phyloP scores from a whole-genome alignment of 2,329 filamentous ascomycete genomes.

The Macroventuria anomochaeta region DNA sequence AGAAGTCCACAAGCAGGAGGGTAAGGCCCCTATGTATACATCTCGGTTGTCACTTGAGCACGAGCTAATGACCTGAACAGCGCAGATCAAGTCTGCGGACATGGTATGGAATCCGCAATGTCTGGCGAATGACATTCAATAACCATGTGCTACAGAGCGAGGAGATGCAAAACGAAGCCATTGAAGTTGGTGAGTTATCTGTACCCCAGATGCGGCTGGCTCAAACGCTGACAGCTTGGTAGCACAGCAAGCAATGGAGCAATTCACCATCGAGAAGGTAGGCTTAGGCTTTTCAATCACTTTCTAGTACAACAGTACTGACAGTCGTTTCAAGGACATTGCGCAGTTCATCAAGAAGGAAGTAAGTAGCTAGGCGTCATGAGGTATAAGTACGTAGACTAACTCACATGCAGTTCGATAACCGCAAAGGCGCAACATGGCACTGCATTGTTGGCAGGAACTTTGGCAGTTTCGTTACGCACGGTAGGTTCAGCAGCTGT shows the following conservation, averaged over 20 bases:
- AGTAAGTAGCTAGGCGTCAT: constrained; percentile 54
- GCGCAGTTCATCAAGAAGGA: constrained; percentile 95
- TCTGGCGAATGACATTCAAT: constrained; percentile 12
- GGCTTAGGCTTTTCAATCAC: not conserved
- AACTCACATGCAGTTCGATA: constrained; percentile 75
- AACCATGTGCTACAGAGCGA: constrained; percentile 70
- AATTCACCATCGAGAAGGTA: constrained; percentile 76
- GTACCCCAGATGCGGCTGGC: constrained; percentile 13
- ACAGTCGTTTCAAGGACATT: constrained; percentile 72
- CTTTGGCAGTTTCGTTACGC: constrained; percentile 98
- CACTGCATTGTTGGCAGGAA: constrained; percentile 98
- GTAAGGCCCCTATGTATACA: constrained; percentile 53
- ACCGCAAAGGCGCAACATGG: constrained; percentile 97
- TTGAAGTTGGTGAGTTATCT: constrained; percentile 82
- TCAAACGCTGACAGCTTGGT: constrained; percentile 32
- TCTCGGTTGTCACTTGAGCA: constrained; percentile 11
- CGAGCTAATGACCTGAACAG: constrained; percentile 59
- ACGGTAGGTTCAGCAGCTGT: constrained; percentile 67
- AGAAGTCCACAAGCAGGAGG: constrained; percentile 59
- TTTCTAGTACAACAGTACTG: not conserved
- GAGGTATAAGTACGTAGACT: constrained; percentile 5
- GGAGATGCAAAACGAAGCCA: constrained; percentile 94
- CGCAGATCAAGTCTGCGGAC: constrained; percentile 96
- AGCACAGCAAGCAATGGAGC: constrained; percentile 76
- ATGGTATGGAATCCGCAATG: constrained; percentile 72